phyloP scores from a whole-genome alignment of 768 basidiomycete species.

The Mycena galopus region DNA sequence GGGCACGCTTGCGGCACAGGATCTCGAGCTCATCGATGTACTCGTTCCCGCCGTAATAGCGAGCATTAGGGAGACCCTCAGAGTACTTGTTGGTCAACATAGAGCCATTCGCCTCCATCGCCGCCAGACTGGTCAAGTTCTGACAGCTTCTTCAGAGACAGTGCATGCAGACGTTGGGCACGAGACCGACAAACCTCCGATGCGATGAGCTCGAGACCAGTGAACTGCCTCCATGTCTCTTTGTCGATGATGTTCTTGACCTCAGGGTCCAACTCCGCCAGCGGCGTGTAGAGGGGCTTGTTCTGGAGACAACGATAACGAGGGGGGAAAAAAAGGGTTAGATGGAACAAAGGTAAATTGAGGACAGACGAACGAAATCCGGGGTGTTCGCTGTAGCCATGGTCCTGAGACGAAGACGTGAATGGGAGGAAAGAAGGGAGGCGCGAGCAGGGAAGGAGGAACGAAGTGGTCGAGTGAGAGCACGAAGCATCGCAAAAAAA shows the following conservation, averaged over 20 bases:
- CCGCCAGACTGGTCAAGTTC: slow-evolving; percentile 96
- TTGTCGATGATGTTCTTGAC: slow-evolving; percentile 98
- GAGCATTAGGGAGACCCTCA: slow-evolving; percentile 97
- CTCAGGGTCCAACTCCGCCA: slow-evolving; percentile 93
- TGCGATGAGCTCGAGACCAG: slow-evolving; percentile 97
- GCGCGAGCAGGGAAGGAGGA: slow-evolving; percentile 48
- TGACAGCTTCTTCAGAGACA: slow-evolving; percentile 46
- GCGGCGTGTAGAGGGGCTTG: slow-evolving; percentile 88
- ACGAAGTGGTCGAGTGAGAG: slow-evolving; percentile 42
- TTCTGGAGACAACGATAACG: slow-evolving; percentile 67
- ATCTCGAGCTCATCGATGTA: slow-evolving; percentile 96
- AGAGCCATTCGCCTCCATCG: slow-evolving; percentile 98
- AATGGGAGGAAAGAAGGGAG: slow-evolving; percentile 33
- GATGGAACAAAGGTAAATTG: neutral
- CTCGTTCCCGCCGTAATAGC: slow-evolving; percentile 99
- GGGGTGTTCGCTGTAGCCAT: slow-evolving; percentile 75
- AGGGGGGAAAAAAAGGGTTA: neutral
- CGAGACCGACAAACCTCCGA: slow-evolving; percentile 79
- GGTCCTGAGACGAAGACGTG: slow-evolving; percentile 52
- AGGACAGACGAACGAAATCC: slow-evolving; percentile 64
- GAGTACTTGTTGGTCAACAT: slow-evolving; percentile 99
- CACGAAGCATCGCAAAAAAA: slow-evolving; percentile 44
- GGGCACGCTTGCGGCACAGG: slow-evolving; percentile 95
- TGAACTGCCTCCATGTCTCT: slow-evolving; percentile 98
- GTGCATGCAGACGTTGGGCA: slow-evolving; percentile 12